These are phyloP conservation scores for Alternaria arborescens DNA, from an alignment of 2,329 filamentous ascomycete species.

Conservation along the genomic window DNA sequence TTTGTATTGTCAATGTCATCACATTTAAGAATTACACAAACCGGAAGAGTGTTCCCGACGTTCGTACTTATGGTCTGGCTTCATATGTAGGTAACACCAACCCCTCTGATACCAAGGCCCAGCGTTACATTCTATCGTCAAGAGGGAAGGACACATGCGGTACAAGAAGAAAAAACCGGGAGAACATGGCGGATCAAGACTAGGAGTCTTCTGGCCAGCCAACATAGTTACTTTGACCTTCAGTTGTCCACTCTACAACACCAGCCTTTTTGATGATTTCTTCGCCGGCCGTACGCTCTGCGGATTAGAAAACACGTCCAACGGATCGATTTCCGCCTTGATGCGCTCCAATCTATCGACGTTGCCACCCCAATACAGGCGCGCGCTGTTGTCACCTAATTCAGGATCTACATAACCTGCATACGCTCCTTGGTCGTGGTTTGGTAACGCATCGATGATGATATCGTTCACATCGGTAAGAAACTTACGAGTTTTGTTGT, in stretches of 20 bases:
- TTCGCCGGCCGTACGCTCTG: constrained; percentile 43
- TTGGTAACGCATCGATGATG: constrained; percentile 41
- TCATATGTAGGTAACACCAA: neutral
- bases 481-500: constrained; percentile 50
- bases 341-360: constrained; percentile 47
- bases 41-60: too few relatives aligned
- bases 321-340: constrained; percentile 52
- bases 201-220: neutral
- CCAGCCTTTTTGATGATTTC: neutral
- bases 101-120: neutral
- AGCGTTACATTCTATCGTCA: neutral
- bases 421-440: constrained; percentile 57
- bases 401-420: constrained; percentile 63
- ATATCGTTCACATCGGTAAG: constrained; percentile 53
- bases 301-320: constrained; percentile 49
- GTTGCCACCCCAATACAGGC: constrained; percentile 57
- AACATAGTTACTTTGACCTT: neutral
- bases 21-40: neutral
- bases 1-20: neutral
- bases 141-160: neutral
- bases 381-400: constrained; percentile 54
- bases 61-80: neutral
- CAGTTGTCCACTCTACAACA: neutral
- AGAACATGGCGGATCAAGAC: neutral
- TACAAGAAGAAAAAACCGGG: neutral